Conservation (phyloP, 441 rosid species). For the Eutrema salsugineum region DNA sequence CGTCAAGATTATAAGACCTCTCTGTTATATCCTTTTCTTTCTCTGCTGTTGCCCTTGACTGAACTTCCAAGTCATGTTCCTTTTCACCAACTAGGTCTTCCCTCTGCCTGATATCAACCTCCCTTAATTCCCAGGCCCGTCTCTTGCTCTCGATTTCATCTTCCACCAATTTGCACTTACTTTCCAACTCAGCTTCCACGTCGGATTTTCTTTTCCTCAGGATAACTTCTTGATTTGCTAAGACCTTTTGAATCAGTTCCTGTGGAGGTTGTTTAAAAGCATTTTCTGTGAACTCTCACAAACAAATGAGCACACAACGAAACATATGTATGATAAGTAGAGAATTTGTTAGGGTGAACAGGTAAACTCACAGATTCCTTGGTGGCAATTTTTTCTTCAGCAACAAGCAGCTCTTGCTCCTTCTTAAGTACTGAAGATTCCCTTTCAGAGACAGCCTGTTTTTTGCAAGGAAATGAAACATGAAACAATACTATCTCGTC, state of each 20-base stretch:
- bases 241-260: conserved; percentile 61
- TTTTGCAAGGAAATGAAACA: conserved; percentile 7
- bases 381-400: conserved; percentile 62
- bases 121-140: conserved; percentile 88
- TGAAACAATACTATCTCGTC: conserved; percentile 4
- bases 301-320: not conserved
- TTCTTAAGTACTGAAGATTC: conserved; percentile 58
- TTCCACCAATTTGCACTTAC: conserved; percentile 56
- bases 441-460: conserved; percentile 55
- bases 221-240: conserved; percentile 60
- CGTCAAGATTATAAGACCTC: conserved; percentile 46
- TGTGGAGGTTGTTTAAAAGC: conserved; percentile 31
- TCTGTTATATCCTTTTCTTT: conserved; percentile 73
- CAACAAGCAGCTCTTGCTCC: conserved; percentile 70
- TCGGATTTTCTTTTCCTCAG: conserved; percentile 60
- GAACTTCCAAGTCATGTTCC: conserved; percentile 80
- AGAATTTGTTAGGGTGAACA: conserved; percentile 2
- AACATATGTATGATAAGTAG: conserved; percentile 5
- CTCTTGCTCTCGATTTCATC: conserved; percentile 80
- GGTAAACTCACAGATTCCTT: conserved; percentile 70
- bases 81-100: conserved; percentile 66
- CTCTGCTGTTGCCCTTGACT: conserved; percentile 49
- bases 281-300: not conserved
- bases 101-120: conserved; percentile 67
- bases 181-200: conserved; percentile 77